These are phyloP conservation scores for Clonostachys rosea DNA, from an alignment of 2,329 filamentous ascomycete species.

Conservation along the genomic window DNA sequence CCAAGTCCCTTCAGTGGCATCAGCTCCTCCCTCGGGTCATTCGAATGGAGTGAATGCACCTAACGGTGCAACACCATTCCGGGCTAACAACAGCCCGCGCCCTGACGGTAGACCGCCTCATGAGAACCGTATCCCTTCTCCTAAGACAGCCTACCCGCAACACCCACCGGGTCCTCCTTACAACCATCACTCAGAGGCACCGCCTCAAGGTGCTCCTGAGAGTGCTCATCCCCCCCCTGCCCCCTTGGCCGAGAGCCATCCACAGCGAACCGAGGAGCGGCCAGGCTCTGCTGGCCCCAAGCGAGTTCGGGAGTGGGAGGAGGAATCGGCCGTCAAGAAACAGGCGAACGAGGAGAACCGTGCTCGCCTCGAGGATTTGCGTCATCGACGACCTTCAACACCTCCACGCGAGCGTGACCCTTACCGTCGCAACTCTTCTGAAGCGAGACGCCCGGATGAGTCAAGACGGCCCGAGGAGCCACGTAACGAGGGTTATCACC, in stretches of 20 bases:
- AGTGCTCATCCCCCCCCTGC: conserved; percentile 46
- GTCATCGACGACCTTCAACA: conserved; percentile 73
- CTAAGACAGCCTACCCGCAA: conserved; percentile 79
- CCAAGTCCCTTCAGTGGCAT: conserved; percentile 38
- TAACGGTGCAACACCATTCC: conserved; percentile 63
- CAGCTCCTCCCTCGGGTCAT: conserved; percentile 27
- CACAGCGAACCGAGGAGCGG: conserved; percentile 61
- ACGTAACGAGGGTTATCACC: conserved; percentile 76
- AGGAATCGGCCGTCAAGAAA: conserved; percentile 76
- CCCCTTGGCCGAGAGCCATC: conserved; percentile 58
- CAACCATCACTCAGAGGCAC: conserved; percentile 64
- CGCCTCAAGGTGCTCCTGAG: conserved; percentile 59
- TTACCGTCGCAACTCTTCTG: conserved; percentile 75
- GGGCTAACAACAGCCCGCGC: conserved; percentile 69
- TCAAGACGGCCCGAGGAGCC: conserved; percentile 55
- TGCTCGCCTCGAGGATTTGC: conserved; percentile 79
- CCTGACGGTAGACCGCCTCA: conserved; percentile 78
- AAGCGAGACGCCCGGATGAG: conserved; percentile 62
- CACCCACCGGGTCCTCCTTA: conserved; percentile 57
- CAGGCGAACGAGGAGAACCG: conserved; percentile 83
- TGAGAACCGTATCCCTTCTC: conserved; percentile 86
- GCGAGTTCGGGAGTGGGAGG: conserved; percentile 88
- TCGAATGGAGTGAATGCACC: conserved; percentile 20
- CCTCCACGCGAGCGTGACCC: conserved; percentile 54
- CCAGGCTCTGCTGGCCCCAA: conserved; percentile 78